These are phyloP conservation scores for Camellia granthamiana DNA, from an alignment of 148 eudicot genomes.

Conservation along the genomic window DNA sequence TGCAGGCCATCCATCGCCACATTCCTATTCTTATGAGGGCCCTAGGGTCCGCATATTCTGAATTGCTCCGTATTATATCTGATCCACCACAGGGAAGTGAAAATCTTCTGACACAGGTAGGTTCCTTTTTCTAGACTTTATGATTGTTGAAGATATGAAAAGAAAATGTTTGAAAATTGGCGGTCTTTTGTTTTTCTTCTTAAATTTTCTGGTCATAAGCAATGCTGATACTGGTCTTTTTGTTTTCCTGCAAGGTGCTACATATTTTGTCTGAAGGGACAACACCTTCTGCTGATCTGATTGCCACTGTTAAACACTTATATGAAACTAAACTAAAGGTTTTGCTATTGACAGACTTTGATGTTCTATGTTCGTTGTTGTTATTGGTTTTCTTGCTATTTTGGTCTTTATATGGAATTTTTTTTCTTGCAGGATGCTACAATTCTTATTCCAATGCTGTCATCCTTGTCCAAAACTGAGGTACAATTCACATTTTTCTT, in stretches of 20 bases:
- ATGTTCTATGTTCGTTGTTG: background rate
- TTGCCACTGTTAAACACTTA: constrained; percentile 71
- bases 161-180: background rate
- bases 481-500: constrained; percentile 29
- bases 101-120: constrained; percentile 77
- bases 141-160: background rate
- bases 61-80: constrained; percentile 74
- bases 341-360: constrained; percentile 15
- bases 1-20: constrained; percentile 94
- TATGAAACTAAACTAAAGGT: constrained; percentile 94
- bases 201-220: background rate
- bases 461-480: constrained; percentile 82
- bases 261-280: constrained; percentile 68
- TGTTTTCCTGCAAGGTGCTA: constrained; percentile 57
- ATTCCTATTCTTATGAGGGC: constrained; percentile 72
- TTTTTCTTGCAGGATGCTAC: constrained; percentile 68
- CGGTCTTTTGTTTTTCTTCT: constrained; percentile 1
- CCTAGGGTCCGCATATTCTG: constrained; percentile 69
- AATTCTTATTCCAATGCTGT: constrained; percentile 78
- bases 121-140: constrained; percentile 16
- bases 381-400: background rate
- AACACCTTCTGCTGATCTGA: constrained; percentile 69
- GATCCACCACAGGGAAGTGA: constrained; percentile 94
- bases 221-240: constrained; percentile 5
- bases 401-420: constrained; percentile 13